Evolutionary conservation across 305 asterid genomes (phyloP), one percentile per base, ranked within the genome.

Genomic region (Caryopteris hybrid): DNA sequence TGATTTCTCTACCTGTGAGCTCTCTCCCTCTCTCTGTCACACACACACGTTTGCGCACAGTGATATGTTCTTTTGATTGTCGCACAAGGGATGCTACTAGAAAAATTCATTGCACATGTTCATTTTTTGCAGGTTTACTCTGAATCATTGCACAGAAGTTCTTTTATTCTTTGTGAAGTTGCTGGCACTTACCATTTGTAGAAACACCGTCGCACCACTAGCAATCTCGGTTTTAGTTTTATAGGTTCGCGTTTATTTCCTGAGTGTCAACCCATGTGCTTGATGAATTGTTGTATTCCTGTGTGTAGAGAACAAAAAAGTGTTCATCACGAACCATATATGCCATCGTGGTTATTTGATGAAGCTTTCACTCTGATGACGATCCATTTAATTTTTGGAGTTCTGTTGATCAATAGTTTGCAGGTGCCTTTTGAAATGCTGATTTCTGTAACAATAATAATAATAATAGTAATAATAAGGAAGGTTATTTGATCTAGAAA

Each of bases 161-260:
- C 79, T 12, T 71, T 71, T 47, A 71, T 71, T 76, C 61, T 66
- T 76, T 71, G 42, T 63, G 70, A 63, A 58, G 76, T 47, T 56
- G 52, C 68, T 59, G 61, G 23, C 21, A 4, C 41, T 34, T 29
- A 11, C 29, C 39, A 17, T 54, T 20, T 22, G 52, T 21, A 69
- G 75, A 39, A 16, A 61, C 48, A 31, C 13, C 56, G 47, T 17
- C 50, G 43, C 33, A 23, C 14, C 46, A 21, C 45, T 43, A 5
- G 8, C 33, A 23, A 69, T 58, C 29, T 48, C 67, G 43, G 27
- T 25, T 56, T 55, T 66, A 31, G 22, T 18, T 5, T 2, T 63
- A 18, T 39, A 58, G 10, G 3, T 23, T n/a, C n/a, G 38, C 14
- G 6, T 20, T 56, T 4, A 14, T 41, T 46, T 60, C 41, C 48